phyloP scores from a whole-genome alignment of 78 protist genomes.

The Planoprotostelium fungivorum region DNA sequence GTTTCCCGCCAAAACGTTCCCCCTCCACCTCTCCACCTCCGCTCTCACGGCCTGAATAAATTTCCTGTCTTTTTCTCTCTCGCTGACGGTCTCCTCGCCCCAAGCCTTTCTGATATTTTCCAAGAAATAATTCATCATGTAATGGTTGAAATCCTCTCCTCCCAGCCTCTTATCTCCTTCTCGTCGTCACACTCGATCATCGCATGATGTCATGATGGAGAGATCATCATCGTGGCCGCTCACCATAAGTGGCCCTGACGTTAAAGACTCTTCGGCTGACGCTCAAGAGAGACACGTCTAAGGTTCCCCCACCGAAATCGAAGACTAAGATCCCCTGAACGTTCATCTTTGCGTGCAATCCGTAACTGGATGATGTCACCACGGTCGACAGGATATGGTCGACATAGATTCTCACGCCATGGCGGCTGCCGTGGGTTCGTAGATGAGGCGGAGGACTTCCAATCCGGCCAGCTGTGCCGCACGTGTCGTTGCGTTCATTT shows the following conservation, averaged over 20 bases:
- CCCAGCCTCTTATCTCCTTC: slow-evolving; percentile 87
- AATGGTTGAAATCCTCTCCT: slow-evolving; percentile 84
- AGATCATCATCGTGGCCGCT: too few relatives aligned
- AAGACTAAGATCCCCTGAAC: slow-evolving; percentile 51
- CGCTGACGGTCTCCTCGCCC: not conserved
- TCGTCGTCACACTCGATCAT: too few relatives aligned
- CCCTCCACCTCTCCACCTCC: not conserved
- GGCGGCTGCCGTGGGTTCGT: slow-evolving; percentile 97
- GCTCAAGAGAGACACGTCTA: slow-evolving; percentile 81
- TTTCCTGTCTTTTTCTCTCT: not conserved
- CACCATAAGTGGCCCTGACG: slow-evolving; percentile 83
- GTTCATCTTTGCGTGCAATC: slow-evolving; percentile 46
- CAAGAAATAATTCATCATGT: slow-evolving; percentile 36
- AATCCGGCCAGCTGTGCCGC: slow-evolving; percentile 80
- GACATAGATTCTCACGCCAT: slow-evolving; percentile 81
- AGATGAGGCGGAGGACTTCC: slow-evolving; percentile 87
- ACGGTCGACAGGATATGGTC: not conserved
- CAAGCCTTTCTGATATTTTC: not conserved
- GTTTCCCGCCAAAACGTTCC: too few relatives aligned
- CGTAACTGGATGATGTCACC: not conserved
- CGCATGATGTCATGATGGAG: too few relatives aligned
- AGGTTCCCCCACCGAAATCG: slow-evolving; percentile 87
- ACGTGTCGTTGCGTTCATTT: slow-evolving; percentile 94
- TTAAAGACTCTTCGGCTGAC: slow-evolving; percentile 83
- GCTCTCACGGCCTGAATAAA: not conserved